Percentiles rank a stretch among this genome's conserved stretches.
Conservation (phyloP, 2,329 filamentous ascomycete species). For the Triangularia verruculosa region DNA sequence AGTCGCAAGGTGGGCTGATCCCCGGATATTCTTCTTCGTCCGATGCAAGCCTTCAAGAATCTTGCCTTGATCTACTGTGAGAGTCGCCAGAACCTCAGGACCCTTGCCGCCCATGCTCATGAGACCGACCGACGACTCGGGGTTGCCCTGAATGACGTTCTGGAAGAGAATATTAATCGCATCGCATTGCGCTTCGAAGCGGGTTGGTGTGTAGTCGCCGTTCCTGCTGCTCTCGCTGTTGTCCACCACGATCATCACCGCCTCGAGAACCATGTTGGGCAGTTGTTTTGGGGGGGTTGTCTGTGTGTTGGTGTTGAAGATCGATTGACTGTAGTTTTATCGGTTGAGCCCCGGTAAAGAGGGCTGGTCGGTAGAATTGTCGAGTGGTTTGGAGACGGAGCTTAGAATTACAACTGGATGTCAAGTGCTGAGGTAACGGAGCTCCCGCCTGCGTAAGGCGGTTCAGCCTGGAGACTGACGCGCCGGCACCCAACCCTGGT, state of each 20-base stretch:
- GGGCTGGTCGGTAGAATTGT: slow-evolving; percentile 2
- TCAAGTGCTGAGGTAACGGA: slow-evolving; percentile 11
- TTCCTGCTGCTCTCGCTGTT: slow-evolving; percentile 99
- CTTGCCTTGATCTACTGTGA: slow-evolving; percentile 95
- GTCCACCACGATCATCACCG: slow-evolving; percentile 99
- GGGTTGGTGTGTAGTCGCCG: slow-evolving; percentile 85
- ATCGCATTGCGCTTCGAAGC: slow-evolving; percentile 95
- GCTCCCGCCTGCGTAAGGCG: slow-evolving; percentile 39
- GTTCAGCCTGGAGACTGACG: slow-evolving; percentile 41
- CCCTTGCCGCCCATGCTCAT: slow-evolving; percentile 99
- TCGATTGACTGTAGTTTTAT: slow-evolving; percentile 18
- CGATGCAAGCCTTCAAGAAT: slow-evolving; percentile 88
- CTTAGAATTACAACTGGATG: slow-evolving; percentile 3
- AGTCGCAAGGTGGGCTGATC: slow-evolving; percentile 82
- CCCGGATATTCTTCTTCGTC: slow-evolving; percentile 87
- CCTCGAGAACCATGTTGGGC: slow-evolving; percentile 92
- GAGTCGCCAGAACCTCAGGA: slow-evolving; percentile 94
- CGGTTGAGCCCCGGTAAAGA: slow-evolving; percentile 10
- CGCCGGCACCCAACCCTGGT: slow-evolving; percentile 8
- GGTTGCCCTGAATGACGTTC: slow-evolving; percentile 90
- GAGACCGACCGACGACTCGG: slow-evolving; percentile 92
- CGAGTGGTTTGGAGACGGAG: background rate
- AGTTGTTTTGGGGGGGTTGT: slow-evolving; percentile 26
- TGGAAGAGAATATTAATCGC: slow-evolving; percentile 94
- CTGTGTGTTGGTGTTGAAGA: slow-evolving; percentile 1